Evolutionary conservation across 441 rosid genomes (phyloP).

Genomic region (Melastoma candidum): DNA sequence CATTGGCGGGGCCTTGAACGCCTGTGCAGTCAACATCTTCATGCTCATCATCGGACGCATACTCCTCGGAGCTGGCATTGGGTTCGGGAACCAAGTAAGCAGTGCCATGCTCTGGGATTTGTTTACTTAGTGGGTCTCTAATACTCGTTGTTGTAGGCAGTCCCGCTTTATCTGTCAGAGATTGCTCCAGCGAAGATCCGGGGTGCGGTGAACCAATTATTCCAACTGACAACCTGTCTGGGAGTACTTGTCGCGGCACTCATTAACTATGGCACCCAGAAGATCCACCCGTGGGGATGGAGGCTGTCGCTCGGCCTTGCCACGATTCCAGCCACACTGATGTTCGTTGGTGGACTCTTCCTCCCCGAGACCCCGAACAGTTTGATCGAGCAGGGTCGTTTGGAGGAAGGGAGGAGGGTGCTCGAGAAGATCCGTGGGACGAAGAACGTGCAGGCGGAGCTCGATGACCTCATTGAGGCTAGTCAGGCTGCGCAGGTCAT

Average conservation of each 20-base stretch:
- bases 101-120: neutral
- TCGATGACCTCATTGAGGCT: slow-evolving; percentile 65
- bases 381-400: slow-evolving; percentile 67
- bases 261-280: slow-evolving; percentile 54
- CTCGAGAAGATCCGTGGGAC: slow-evolving; percentile 72
- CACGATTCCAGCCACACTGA: slow-evolving; percentile 52
- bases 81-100: slow-evolving; percentile 75
- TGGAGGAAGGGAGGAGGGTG: slow-evolving; percentile 56
- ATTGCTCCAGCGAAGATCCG: slow-evolving; percentile 84
- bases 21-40: slow-evolving; percentile 50
- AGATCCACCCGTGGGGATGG: slow-evolving; percentile 95
- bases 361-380: slow-evolving; percentile 92
- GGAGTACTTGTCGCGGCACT: slow-evolving; percentile 65
- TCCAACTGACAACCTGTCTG: slow-evolving; percentile 76
- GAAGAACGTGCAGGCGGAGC: slow-evolving; percentile 57
- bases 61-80: slow-evolving; percentile 70
- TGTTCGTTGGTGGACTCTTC: slow-evolving; percentile 66
- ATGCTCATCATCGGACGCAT: slow-evolving; percentile 69
- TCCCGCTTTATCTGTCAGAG: slow-evolving; percentile 78
- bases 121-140: neutral
- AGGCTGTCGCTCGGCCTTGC: slow-evolving; percentile 81
- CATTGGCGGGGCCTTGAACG: slow-evolving; percentile 58
- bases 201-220: slow-evolving; percentile 75
- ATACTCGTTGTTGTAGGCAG: slow-evolving; percentile 38
- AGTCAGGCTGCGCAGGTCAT: slow-evolving; percentile 58